Evolutionary conservation across 805 yeast genomes (phyloP), one percentile per base, ranked within the genome.

Genomic region (Cyberlindnera samutprakarnensis): DNA sequence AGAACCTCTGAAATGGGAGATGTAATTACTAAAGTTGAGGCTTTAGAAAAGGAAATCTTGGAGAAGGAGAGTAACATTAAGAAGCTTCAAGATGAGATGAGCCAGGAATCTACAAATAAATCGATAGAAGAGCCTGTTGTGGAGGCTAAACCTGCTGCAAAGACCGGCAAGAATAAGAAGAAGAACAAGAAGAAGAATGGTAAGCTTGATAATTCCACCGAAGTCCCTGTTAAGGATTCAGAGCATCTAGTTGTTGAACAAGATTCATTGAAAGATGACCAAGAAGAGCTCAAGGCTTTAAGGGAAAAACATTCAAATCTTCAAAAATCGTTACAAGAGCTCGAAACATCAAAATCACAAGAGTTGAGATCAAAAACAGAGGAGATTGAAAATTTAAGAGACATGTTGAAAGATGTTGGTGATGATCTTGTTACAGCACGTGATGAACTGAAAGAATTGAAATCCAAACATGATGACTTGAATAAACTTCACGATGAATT

Each of bases 331-430:
- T 15, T 27, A 36, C 20, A 31, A 1, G 41, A 48, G 28, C 27
- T 47, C 27, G 35, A 47, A 27, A 11, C 48, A 9, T 33, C 57
- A 4, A 39, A 44, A 8, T 31, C 27, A 2, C 9, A 22, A 4
- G 54, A 57, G 7, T 35, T 74, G n/a, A 56, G 53, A 21, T 28
- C 48, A 7, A 75, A 75, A 38, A 36, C 49, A 10, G 82, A 74
- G 33, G 95, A 87, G 47, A 59, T 86, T 13, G 86, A 75, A 28
- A 68, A 64, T 32, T 63, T 82, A 31, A 72, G 77, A 46, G 96
- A 86, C 36, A 83, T 80, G 84, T 53, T 88, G 33, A 69, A 69
- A 41, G 75, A 72, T 35, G 66, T 87, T 18, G 96, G 96, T 1
- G 72, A 82, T 46, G 94, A 85, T 30, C 62, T 87, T 7, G 94